Base-by-base conservation (phyloP, 148 eudicot genomes). In the Polygonum aviculare region DNA sequence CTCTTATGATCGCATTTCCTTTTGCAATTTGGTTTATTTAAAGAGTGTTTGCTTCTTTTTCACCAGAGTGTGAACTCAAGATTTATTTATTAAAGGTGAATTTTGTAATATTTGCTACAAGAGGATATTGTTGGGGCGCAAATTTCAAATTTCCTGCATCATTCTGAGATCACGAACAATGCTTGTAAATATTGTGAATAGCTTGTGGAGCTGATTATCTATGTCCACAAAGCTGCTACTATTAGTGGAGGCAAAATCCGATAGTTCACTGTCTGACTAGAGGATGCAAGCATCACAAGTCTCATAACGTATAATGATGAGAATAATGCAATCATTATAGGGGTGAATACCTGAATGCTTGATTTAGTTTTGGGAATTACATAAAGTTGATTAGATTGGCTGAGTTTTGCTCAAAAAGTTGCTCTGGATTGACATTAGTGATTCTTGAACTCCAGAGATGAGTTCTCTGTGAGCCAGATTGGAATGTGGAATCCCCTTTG, bases 371-470 rank as follows among this genome's bases (percentile, higher is more conserved):
- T 36, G 45, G 63, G 44, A 67, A 33, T 41, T 12, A 35, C 3
- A 5, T 16, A 36, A 35, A 45, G 72, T 67, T 67, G 45, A 67
- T 19, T 67, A 67, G 44, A 67, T 36, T 26, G 45, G 21, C 15
- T 67, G n/a, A 15, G 15, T 26, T 60, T 60, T 60, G 36, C 5
- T 67, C 12, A 67, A 38, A 16, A 67, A 36, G 3, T 36, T n/a
- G 15, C 21, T 36, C 9, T 60, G 88, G 92, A 69, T 84, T 49
- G 82, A 82, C 75, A 82, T 76, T 48, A 69, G 54, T 81, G 85
- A 76, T 60, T 73, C 77, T 69, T 74, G 69, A 78, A 75, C 60
- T 55, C 80, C 5, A 82, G 79, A 63, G 86, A 80, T 72, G 85
- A 67, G 51, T 79, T 76, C 76, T 74, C 81, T 26, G 38, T 67